Base-by-base conservation (phyloP, 1,284 basidiomycete genomes). In the Naganishia sp. region DNA sequence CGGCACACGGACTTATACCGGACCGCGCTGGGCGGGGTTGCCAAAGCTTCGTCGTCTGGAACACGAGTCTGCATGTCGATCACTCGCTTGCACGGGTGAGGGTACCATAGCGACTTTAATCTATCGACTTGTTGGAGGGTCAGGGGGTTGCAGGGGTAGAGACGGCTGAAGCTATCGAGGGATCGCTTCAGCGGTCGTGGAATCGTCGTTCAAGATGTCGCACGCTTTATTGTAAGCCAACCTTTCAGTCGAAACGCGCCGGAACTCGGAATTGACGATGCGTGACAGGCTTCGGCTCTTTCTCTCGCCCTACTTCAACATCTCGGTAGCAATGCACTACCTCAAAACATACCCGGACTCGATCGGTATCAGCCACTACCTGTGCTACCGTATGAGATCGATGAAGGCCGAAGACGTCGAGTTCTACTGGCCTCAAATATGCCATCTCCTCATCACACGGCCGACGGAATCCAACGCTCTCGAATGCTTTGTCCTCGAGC, bases 371-470 rank as follows among this genome's bases (percentile, higher is more conserved):
- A 94, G 92, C 18, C 94, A 96, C 81, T 97, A 97, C 78, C 85
- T 97, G 69, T 92, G 93, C 55, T 84, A 87, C 67, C 85, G 93
- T 69, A 87, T 97, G 75, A 84, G 85, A 69, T 85, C 87, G 66
- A 85, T 94, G 75, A 86, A 89, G 69, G 85, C 86, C 21, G 83
- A 87, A 65, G 92, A 97, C 71, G 83, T 97, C 66, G 87, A 89
- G 73, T 94, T 95, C 79, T 92, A 95, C 72, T 97, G 94, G 94
- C 92, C 93, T 23, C 94, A 96, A 78, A 86, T 97, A 78, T 96
- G 92, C 78, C 93, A 97, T 82, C 85, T 97, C 46, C 86, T 96
- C 67, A 86, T 96, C 65, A 94, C 93, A 3, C 86, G 89, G 67
- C 92, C 93, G 2, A 92, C 93, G 7, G 87, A 88, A 73, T 94